These are phyloP conservation scores for Vitis hybrid DNA, from an alignment of 177 flowering plant species.

Conservation along the genomic window DNA sequence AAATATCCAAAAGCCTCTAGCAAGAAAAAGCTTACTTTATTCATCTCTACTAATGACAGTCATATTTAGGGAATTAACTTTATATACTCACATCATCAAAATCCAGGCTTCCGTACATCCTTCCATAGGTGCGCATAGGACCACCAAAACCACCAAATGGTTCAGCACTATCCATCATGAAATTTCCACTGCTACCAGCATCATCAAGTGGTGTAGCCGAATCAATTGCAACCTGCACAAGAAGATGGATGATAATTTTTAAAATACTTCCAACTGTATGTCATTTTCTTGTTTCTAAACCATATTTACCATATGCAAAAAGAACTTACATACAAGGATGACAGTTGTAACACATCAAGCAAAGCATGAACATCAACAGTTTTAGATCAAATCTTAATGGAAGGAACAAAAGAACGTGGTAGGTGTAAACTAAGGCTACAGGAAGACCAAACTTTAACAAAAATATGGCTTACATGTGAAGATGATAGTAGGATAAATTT, in stretches of 20 bases:
- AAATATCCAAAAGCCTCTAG: neutral
- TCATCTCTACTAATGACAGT: too few relatives aligned
- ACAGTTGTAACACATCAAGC: neutral
- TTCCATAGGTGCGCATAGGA: constrained; percentile 76
- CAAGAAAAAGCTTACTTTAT: neutral
- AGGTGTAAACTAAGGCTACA: too few relatives aligned
- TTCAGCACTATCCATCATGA: constrained; percentile 39
- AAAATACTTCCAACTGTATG: neutral
- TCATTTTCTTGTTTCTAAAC: neutral
- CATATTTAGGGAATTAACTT: neutral
- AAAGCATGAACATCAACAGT: neutral
- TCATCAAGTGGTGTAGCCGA: constrained; percentile 96
- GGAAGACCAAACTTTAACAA: too few relatives aligned
- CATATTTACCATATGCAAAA: neutral
- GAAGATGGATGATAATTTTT: neutral
- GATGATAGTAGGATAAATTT: neutral
- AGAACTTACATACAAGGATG: neutral
- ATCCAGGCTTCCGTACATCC: constrained; percentile 82
- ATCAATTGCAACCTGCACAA: constrained; percentile 88
- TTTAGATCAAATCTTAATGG: neutral
- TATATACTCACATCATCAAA: constrained; percentile 79
- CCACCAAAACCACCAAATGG: constrained; percentile 83
- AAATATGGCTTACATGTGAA: too few relatives aligned
- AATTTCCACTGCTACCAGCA: constrained; percentile 60
- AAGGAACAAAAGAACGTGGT: neutral